phyloP scores from a whole-genome alignment of 331 rosid genomes.

The Quercus phellos region DNA sequence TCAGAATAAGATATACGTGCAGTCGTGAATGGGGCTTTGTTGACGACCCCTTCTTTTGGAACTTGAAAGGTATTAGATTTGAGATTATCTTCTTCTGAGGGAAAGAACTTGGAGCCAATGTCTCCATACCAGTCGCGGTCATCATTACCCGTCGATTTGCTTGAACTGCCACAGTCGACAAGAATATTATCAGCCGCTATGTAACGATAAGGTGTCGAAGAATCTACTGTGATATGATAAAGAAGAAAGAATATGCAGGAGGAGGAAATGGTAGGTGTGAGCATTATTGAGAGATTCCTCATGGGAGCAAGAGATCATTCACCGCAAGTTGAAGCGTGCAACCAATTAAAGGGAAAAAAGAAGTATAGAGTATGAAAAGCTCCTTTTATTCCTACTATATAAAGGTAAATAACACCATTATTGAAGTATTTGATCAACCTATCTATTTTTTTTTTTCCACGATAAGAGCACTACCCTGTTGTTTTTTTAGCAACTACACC shows the following conservation, averaged over 20 bases:
- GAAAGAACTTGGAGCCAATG: background rate
- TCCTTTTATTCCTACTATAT: too few species aligned
- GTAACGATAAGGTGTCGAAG: background rate
- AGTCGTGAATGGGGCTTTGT: too few species aligned
- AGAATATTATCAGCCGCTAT: background rate
- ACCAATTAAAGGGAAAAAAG: too few species aligned
- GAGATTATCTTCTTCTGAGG: background rate
- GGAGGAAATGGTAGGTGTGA: background rate
- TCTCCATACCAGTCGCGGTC: slow-evolving; percentile 16
- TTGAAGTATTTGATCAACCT: too few species aligned
- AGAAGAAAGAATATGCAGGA: background rate
- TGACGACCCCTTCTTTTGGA: too few species aligned
- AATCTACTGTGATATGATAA: background rate
- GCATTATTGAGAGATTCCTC: background rate
- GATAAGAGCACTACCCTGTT: too few species aligned
- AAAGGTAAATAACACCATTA: too few species aligned
- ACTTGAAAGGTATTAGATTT: too few species aligned
- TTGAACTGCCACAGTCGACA: slow-evolving; percentile 19
- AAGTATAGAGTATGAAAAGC: too few species aligned
- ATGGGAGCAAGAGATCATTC: background rate
- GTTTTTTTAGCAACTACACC: too few species aligned
- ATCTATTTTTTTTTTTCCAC: too few species aligned
- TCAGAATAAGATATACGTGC: too few species aligned
- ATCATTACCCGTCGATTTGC: background rate
- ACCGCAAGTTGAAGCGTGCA: background rate